Conservation (phyloP, 441 rosid genomes). For the Biscutella auriculata region DNA sequence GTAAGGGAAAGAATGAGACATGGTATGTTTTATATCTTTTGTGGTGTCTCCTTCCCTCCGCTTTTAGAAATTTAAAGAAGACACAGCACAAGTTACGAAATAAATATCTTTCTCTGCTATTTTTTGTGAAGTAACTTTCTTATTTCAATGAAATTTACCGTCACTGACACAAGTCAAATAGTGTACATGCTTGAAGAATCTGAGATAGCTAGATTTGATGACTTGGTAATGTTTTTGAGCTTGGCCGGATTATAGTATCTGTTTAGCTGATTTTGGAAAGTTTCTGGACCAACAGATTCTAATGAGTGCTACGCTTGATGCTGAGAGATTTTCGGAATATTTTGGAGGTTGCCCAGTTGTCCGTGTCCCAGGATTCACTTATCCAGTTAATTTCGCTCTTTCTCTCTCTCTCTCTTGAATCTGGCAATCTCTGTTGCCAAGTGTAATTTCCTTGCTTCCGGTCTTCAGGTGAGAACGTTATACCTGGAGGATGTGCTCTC, state of each 20-base stretch:
- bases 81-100: background rate
- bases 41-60: background rate
- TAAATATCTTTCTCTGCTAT: background rate
- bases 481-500: slow-evolving; percentile 83
- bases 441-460: slow-evolving; percentile 17
- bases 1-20: background rate
- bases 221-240: slow-evolving; percentile 2
- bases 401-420: background rate
- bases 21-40: background rate
- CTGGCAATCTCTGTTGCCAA: background rate
- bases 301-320: slow-evolving; percentile 97
- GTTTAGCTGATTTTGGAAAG: background rate
- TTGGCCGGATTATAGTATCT: background rate
- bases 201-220: background rate
- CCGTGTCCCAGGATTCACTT: slow-evolving; percentile 85
- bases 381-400: slow-evolving; percentile 50
- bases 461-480: slow-evolving; percentile 58
- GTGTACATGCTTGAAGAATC: background rate
- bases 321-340: slow-evolving; percentile 82
- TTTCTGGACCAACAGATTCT: slow-evolving; percentile 40
- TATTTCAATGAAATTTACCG: background rate
- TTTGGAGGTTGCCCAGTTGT: slow-evolving; percentile 96
- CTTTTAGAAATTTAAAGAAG: background rate
- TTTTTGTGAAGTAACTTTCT: background rate
- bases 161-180: too few relatives aligned